Evolutionary conservation across 345 rosid species (phyloP).

Genomic region (Corymbia maculata): DNA sequence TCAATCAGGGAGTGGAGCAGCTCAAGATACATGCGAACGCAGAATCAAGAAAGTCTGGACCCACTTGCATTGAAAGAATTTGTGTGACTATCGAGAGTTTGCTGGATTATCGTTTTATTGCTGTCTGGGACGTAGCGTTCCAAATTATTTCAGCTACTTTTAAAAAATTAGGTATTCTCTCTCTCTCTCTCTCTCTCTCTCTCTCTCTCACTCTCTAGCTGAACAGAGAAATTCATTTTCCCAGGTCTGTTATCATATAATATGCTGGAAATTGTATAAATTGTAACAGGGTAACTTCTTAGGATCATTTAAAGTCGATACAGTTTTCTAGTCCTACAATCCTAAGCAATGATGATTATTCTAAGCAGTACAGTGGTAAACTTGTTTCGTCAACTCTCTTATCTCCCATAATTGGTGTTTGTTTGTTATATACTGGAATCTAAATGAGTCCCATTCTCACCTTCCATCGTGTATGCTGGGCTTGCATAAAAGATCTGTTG

Average conservation of each 20-base stretch:
- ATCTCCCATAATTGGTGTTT: neutral
- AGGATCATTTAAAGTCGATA: neutral
- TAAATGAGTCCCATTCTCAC: neutral
- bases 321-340: neutral
- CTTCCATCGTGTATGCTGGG: neutral
- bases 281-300: neutral
- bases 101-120: constrained; percentile 72
- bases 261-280: neutral
- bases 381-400: neutral
- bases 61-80: constrained; percentile 69
- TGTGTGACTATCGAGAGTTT: constrained; percentile 72
- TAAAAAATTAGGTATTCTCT: constrained; percentile 59
- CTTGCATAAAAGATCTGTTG: neutral
- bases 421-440: neutral
- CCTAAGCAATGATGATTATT: neutral
- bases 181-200: neutral
- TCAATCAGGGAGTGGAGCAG: constrained; percentile 64
- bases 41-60: constrained; percentile 46
- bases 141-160: constrained; percentile 75
- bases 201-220: neutral
- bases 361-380: neutral
- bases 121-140: constrained; percentile 77
- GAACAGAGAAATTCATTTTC: neutral
- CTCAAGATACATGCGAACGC: constrained; percentile 18
- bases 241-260: neutral